These are phyloP conservation scores for Metarhizium sp. DNA, from an alignment of 2,329 filamentous ascomycete species.

Conservation along the genomic window DNA sequence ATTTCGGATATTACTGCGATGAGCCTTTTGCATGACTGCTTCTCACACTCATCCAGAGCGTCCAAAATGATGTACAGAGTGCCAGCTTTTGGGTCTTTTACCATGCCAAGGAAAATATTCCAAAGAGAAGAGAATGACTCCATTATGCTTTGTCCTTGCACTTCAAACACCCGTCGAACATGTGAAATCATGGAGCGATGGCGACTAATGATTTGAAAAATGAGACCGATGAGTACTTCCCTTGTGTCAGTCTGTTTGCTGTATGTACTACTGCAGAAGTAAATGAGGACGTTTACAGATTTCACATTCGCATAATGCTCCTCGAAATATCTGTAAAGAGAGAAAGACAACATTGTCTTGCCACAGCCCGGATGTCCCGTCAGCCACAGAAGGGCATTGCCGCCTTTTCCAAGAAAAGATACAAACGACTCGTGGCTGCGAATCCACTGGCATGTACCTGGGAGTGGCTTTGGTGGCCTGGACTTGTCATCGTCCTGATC, in stretches of 20 bases:
- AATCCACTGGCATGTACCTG: conserved; percentile 28
- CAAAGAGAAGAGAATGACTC: too few species aligned
- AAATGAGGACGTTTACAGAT: conserved; percentile 16
- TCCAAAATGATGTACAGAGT: too few species aligned
- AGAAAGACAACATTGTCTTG: conserved; percentile 26
- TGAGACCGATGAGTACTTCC: conserved; percentile 23
- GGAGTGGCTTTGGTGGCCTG: conserved; percentile 17
- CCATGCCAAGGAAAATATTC: too few species aligned
- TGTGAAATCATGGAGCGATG: conserved; percentile 18
- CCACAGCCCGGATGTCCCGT: conserved; percentile 27
- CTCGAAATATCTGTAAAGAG: conserved; percentile 16
- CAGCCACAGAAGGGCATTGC: conserved; percentile 24
- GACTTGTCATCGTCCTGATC: not conserved
- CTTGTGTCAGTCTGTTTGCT: conserved; percentile 23
- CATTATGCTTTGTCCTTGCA: too few species aligned
- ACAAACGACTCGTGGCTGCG: conserved; percentile 17
- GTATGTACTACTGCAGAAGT: conserved; percentile 25
- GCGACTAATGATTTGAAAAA: conserved; percentile 23
- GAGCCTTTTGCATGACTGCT: too few species aligned
- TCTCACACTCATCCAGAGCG: too few species aligned
- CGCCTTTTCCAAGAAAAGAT: conserved; percentile 18
- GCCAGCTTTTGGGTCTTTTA: too few species aligned
- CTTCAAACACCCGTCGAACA: too few species aligned
- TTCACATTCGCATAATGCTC: conserved; percentile 1
- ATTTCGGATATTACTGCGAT: too few species aligned